Evolutionary conservation across 2,329 filamentous ascomycete species (phyloP), one percentile per base, ranked within the genome.

Genomic region (Botrytis cinerea): DNA sequence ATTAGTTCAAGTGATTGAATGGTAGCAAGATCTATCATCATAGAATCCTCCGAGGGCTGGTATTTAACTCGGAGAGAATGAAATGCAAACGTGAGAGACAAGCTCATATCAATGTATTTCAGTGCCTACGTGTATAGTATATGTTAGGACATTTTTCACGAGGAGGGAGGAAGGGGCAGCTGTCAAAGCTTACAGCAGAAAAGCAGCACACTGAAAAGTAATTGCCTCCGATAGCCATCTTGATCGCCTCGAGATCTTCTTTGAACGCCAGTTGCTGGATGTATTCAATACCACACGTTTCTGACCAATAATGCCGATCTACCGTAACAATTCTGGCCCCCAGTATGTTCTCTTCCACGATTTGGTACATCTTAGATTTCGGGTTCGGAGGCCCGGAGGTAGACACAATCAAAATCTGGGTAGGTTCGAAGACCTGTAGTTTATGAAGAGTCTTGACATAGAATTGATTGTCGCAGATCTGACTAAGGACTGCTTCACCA

Each of bases 11-110:
- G 85, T 0, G 94, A 94, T 54, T 91, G 88, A 43, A 98, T 93
- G 0, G 95, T 97, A 0, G 93, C 92, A 3, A 96, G 87, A 79
- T 98, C 95, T 78, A 98, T 97, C 88, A 97, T 93, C 95, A 98
- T 97, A 0, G 94, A 93, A 38, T 95, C 93, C 80, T 97, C 93
- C 0, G 94, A 94, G 1, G 94, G 92, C 78, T 95, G 91, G 77
- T 97, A 98, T 75, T 90, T 91, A 79, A 98, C 92, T 5, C 94
- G 90, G 46, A 98, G 87, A 32, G 95, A 95, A 80, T 96, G 91
- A n/a, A 87, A 85, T 5, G 90, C 86, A 80, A 97, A 96, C 0
- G 87, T 89, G 74, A 91, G 86, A 6, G 86, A 86, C 75, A 94
- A 86, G 10, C 90, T 88, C 1, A 91, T 82, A 73, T 97, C 92